Base-by-base conservation (phyloP, 345 rosid genomes). In the Eucalyptus sp. region DNA sequence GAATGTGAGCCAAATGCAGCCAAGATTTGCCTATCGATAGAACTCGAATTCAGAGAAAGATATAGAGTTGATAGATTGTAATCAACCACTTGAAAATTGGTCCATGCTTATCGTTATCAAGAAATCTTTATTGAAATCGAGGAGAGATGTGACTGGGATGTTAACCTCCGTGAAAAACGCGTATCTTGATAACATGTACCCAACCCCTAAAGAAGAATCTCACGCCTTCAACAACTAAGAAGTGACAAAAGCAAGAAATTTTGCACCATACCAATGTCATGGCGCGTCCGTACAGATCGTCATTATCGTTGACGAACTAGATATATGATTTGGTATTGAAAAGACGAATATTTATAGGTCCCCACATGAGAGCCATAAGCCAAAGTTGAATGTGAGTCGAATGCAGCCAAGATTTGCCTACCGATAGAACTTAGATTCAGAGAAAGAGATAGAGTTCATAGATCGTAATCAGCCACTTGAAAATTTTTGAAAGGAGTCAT, bases 351-450 rank as follows among this genome's bases (percentile, higher is more conserved):
- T 18, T 52, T 52, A 52, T n/a, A 31, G 6, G 43, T 66, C 24
- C 43, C 44, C 14, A 20, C 0, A 1, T 0, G 3, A 41, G 7
- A 6, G 5, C 9, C 29, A 41, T 7, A 11, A 41, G 44, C 5
- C 13, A 41, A 41, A 76, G 84, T 41, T 41, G 48, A 41, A 76
- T 11, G 48, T 22, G 48, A 76, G 48, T 3, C 3, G 3, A 37
- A 43, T 33, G 48, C 48, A 0, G 8, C 12, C 46, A 20, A 71
- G 11, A 66, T 50, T 50, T 50, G 18, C 18, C 52, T 50, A 14
- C 0, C 7, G 52, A 50, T 43, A 50, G 15, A 50, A 50, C 7
- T 50, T 50, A 50, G 52, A 43, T 43, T n/a, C 18, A 7, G 5
- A 64, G 71, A 14, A 29, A 29, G 71, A 64, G 37, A 64, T 64